A percentile compares a stretch with the other conserved stretches of the same genome.
These are phyloP conservation scores for Aspergillus kassunensis DNA, from an alignment of 495 filamentous ascomycete species.

Conservation along the genomic window DNA sequence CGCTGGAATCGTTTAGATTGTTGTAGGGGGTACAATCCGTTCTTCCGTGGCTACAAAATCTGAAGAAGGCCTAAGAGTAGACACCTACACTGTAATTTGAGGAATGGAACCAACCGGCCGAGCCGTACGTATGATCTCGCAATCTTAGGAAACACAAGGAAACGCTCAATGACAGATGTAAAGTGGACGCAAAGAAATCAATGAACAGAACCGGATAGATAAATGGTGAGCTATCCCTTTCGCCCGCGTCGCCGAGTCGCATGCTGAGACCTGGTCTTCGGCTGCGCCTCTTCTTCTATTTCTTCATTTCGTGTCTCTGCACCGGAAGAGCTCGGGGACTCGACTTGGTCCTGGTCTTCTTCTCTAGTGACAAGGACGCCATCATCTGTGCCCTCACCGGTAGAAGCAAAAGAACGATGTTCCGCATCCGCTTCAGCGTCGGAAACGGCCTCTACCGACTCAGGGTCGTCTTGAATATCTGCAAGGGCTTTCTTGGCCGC, in stretches of 20 bases:
- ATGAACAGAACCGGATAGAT: neutral
- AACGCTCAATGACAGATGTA: neutral
- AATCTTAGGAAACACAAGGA: neutral
- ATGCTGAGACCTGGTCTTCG: constrained; percentile 4
- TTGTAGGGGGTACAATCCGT: too few relatives aligned
- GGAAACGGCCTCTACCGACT: constrained; percentile 24
- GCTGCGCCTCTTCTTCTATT: constrained; percentile 4
- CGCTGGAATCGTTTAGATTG: too few relatives aligned
- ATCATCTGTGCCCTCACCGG: constrained; percentile 21
- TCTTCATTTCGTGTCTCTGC: constrained; percentile 12
- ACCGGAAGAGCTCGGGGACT: constrained; percentile 17
- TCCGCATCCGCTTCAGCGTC: constrained; percentile 14
- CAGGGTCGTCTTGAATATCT: constrained; percentile 29
- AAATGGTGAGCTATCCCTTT: constrained; percentile 3
- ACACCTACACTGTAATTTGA: too few relatives aligned
- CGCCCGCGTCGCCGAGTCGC: neutral
- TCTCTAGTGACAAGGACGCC: constrained; percentile 29
- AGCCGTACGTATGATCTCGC: neutral
- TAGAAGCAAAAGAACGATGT: constrained; percentile 17
- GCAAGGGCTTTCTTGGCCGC: constrained; percentile 61
- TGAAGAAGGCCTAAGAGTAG: too few relatives aligned
- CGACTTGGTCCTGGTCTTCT: constrained; percentile 22
- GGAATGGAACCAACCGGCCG: neutral
- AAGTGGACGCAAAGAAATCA: neutral
- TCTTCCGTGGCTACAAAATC: too few relatives aligned